A percentile compares a stretch with the other conserved stretches of the same genome.
These are phyloP conservation scores for Cladosporium sp. DNA, from an alignment of 2,329 filamentous ascomycete species.

Conservation along the genomic window DNA sequence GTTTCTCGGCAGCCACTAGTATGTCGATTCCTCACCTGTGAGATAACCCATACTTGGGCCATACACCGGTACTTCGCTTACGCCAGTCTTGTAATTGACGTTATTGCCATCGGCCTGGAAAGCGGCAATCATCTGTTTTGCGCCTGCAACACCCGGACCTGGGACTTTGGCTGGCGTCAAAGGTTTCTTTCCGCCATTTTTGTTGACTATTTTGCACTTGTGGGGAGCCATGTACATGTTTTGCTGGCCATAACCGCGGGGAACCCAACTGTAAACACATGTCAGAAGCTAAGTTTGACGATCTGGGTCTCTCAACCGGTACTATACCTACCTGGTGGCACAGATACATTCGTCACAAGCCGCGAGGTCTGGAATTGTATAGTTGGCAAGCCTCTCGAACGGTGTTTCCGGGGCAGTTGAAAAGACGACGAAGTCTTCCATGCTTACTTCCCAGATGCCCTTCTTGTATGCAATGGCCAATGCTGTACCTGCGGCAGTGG, in stretches of 20 bases:
- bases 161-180: background rate
- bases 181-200: background rate
- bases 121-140: background rate
- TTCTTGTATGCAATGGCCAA: background rate
- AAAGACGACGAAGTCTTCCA: background rate
- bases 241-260: background rate
- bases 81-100: background rate
- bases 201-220: background rate
- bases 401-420: background rate
- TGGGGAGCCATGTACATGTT: background rate
- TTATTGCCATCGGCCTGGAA: background rate
- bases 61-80: background rate
- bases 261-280: background rate
- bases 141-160: background rate
- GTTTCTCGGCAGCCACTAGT: background rate
- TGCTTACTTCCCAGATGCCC: background rate
- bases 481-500: background rate
- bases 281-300: background rate
- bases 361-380: background rate
- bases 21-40: background rate
- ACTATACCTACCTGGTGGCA: background rate
- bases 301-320: background rate
- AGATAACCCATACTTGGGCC: background rate
- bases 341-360: background rate
- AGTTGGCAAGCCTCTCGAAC: background rate